Base-by-base conservation (phyloP, 2,329 filamentous ascomycete genomes). In the Sphaerostilbella broomeana region DNA sequence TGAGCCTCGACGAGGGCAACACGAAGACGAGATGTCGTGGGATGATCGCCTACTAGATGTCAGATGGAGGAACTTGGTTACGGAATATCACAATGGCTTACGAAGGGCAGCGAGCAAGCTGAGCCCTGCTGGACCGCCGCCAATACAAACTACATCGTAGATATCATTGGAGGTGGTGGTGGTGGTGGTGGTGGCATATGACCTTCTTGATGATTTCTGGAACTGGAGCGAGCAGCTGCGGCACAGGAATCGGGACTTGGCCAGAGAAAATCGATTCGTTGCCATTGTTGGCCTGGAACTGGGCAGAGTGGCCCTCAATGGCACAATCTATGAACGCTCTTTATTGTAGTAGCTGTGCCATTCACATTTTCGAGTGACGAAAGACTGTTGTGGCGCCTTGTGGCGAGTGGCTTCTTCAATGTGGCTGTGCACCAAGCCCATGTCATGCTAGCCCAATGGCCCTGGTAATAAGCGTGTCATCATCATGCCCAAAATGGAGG, bases 131-230 rank as follows among this genome's bases (percentile, higher is more conserved):
- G 89, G 88, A 5, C 89, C 88, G 46, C 88, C 89, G 45, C 88
- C 88, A 38, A 95, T 84, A 54, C 87, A 92, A 47, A 95, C 86
- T 21, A 95, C 84, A 74, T 95, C 88, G 68, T 92, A 95, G 53
- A 95, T 80, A 49, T 94, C 85, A 9, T 79, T 77, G 9, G 38
- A 41, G 15, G 38, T 18, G 11, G 38, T 29, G 9, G 62, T 52
- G 10, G 59, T 47, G n/a, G n/a, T n/a, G n/a, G n/a, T n/a, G 29
- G 60, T 68, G 17, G 69, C 59, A 43, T 69, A 75, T 26, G 61
- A 50, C 43, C 69, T 57, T 43, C 58, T 58, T 18, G 55, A 46
- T 43, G 62, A 62, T 26, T 50, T 52, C 38, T 56, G 57, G n/a
- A 60, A 43, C 43, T 57, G 60, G 19, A 57, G 65, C 35, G 61